These are phyloP conservation scores for Cronartium ribicola DNA, from an alignment of 1,284 basidiomycete genomes.

Conservation along the genomic window DNA sequence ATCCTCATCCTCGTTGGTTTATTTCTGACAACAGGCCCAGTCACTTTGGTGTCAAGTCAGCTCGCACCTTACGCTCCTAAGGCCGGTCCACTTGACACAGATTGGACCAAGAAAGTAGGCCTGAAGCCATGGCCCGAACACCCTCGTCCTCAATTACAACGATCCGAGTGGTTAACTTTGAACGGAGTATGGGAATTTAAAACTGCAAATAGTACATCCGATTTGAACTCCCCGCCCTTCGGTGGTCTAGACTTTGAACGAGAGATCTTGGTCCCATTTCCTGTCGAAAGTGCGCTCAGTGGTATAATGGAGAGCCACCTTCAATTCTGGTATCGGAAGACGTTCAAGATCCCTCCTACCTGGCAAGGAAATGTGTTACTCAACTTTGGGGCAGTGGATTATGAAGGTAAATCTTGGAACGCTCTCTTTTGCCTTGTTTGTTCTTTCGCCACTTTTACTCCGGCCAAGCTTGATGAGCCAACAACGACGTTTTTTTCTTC, in stretches of 20 bases:
- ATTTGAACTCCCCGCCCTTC: conserved; percentile 23
- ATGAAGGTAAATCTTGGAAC: conserved; percentile 11
- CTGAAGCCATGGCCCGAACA: conserved; percentile 32
- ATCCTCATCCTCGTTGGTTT: neutral
- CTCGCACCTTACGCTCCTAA: conserved; percentile 23
- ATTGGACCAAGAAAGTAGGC: conserved; percentile 35
- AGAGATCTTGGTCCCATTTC: conserved; percentile 33
- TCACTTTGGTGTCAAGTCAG: neutral
- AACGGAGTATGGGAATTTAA: conserved; percentile 40
- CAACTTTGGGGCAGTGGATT: conserved; percentile 38
- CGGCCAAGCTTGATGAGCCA: no score
- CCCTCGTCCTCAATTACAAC: conserved; percentile 18
- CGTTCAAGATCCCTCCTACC: conserved; percentile 9
- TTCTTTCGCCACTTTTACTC: no score
- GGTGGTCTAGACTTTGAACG: conserved; percentile 6
- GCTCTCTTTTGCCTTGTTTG: neutral
- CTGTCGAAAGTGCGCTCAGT: conserved; percentile 34
- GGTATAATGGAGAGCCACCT: conserved; percentile 37
- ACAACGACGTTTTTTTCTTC: neutral
- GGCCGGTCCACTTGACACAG: conserved; percentile 23
- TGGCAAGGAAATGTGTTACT: conserved; percentile 26
- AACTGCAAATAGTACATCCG: conserved; percentile 14
- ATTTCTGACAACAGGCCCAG: neutral
- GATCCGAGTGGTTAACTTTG: conserved; percentile 26
- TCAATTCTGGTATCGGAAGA: conserved; percentile 30